A percentile compares a stretch with the other conserved stretches of the same genome.
phyloP scores from a whole-genome alignment of 75 land plant species.

The Pinus taeda region DNA sequence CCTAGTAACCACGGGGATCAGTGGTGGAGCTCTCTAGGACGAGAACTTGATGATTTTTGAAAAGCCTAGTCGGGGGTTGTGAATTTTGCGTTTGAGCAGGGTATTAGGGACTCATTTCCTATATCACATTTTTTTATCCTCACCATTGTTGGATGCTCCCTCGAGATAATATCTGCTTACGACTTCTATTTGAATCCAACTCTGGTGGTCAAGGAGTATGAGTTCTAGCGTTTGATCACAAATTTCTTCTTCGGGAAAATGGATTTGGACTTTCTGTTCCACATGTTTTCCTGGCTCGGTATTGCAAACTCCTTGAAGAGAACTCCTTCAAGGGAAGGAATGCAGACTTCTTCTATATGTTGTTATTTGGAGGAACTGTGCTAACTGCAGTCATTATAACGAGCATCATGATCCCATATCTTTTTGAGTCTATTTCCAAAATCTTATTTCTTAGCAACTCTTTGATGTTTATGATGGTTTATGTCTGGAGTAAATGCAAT shows the following conservation, averaged over 20 bases:
- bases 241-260: slow-evolving; percentile 94
- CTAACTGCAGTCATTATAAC: slow-evolving; percentile 76
- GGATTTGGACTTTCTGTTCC: slow-evolving; percentile 95
- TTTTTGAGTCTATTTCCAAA: slow-evolving; percentile 74
- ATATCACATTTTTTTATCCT: slow-evolving; percentile 80
- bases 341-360: slow-evolving; percentile 99
- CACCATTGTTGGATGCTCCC: slow-evolving; percentile 93
- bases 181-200: slow-evolving; percentile 77
- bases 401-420: slow-evolving; percentile 85
- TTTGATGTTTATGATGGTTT: slow-evolving; percentile 99
- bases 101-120: slow-evolving; percentile 17
- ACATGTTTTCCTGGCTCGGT: slow-evolving; percentile 99
- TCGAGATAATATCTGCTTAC: slow-evolving; percentile 87
- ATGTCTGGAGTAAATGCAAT: slow-evolving; percentile 99
- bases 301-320: slow-evolving; percentile 98
- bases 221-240: slow-evolving; percentile 92
- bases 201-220: slow-evolving; percentile 65
- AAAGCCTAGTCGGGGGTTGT: too few species aligned
- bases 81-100: too few species aligned
- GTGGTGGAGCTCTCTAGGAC: too few species aligned
- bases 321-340: slow-evolving; percentile 95
- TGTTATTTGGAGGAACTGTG: slow-evolving; percentile 90
- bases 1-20: too few species aligned
- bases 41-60: too few species aligned
- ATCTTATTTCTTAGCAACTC: slow-evolving; percentile 97